Conservation (phyloP, 495 filamentous ascomycete genomes). For the Tuber aestivum region DNA sequence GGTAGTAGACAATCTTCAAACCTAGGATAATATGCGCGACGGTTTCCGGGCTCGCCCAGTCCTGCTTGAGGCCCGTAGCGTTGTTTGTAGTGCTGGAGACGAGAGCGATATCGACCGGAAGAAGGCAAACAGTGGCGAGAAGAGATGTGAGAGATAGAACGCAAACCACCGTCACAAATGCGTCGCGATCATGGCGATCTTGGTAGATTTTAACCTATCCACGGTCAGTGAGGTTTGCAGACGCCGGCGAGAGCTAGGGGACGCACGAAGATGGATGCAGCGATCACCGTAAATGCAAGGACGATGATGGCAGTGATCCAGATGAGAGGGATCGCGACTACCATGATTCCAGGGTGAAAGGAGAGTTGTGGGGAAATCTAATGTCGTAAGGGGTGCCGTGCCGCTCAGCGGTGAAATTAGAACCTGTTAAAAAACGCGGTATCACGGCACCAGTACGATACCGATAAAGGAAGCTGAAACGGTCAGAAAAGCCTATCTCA, state of each 20-base stretch:
- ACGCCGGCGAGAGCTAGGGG: constrained; percentile 1
- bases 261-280: constrained; percentile 36
- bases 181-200: constrained; percentile 74
- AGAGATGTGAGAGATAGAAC: constrained; percentile 80
- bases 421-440: not conserved
- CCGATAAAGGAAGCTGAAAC: not conserved
- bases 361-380: not conserved
- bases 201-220: constrained; percentile 59
- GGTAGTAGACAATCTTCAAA: constrained; percentile 85
- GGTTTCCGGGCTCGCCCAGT: constrained; percentile 78
- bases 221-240: constrained; percentile 11
- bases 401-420: not conserved
- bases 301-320: constrained; percentile 41
- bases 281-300: constrained; percentile 33
- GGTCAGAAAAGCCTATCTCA: not conserved
- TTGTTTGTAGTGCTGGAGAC: constrained; percentile 79
- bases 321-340: constrained; percentile 40
- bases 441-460: not conserved
- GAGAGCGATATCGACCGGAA: constrained; percentile 92
- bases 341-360: constrained; percentile 7
- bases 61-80: constrained; percentile 73
- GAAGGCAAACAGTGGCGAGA: constrained; percentile 83
- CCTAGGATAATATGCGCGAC: constrained; percentile 71
- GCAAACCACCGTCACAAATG: constrained; percentile 69
- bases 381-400: not conserved